Percentiles rank a stretch among this genome's conserved stretches.
These are phyloP conservation scores for Allium sativum DNA, from an alignment of 106 monocot species.

Conservation along the genomic window DNA sequence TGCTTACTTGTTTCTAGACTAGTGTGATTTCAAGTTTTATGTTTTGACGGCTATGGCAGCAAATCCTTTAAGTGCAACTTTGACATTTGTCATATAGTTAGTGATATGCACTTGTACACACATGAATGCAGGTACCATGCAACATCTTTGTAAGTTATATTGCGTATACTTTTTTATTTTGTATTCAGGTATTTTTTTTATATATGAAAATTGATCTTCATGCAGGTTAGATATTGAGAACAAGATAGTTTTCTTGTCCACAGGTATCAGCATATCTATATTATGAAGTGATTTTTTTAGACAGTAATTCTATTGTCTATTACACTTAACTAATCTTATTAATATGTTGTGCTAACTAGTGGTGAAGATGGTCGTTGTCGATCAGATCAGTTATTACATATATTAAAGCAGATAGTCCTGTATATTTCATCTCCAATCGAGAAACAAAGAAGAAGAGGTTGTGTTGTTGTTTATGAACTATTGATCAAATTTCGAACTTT, in stretches of 20 bases:
- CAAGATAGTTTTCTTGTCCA: no score
- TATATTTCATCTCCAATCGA: conserved; percentile 87
- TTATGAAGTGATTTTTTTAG: no score
- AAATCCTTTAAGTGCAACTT: conserved; percentile 73
- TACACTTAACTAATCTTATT: neutral
- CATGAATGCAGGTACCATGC: no score
- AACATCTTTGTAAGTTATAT: no score
- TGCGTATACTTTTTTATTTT: no score
- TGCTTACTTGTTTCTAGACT: conserved; percentile 99
- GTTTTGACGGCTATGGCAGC: conserved; percentile 99
- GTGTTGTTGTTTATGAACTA: conserved; percentile 70
- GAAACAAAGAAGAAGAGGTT: conserved; percentile 88
- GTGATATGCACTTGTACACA: no score
- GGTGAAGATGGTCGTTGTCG: conserved; percentile 98
- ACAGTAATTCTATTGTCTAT: no score
- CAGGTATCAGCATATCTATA: no score
- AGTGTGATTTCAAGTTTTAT: conserved; percentile 81
- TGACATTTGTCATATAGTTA: no score
- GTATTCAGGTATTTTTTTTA: no score
- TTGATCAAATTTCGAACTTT: conserved; percentile 69
- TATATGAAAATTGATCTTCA: no score
- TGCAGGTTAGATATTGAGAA: no score
- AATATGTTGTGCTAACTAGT: conserved; percentile 24
- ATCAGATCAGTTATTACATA: conserved; percentile 84
- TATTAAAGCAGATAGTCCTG: conserved; percentile 77